Evolutionary conservation across 768 basidiomycete genomes (phyloP).

Genomic region (Pleurotus djamor): DNA sequence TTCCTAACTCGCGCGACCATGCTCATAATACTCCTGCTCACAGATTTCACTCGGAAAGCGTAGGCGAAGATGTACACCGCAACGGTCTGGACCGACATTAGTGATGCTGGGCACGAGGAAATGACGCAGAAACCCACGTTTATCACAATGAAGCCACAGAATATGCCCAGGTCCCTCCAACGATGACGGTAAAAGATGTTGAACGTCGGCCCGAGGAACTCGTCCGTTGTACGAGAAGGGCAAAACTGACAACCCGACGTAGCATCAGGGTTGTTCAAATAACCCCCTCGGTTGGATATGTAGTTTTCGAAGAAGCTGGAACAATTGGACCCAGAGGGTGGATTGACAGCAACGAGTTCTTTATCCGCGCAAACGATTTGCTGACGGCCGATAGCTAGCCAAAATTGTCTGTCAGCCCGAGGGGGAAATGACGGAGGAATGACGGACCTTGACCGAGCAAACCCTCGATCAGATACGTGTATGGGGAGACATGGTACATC

Average conservation of each 20-base stretch:
- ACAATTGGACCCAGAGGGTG: conserved; percentile 56
- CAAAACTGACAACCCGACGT: conserved; percentile 59
- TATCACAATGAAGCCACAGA: conserved; percentile 44
- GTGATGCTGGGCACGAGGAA: not conserved
- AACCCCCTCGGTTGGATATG: conserved; percentile 50
- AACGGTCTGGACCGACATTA: conserved; percentile 25
- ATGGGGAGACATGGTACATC: conserved; percentile 48
- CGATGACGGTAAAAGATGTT: conserved; percentile 54
- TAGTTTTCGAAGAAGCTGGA: conserved; percentile 46
- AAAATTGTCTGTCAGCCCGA: not conserved
- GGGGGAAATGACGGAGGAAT: not conserved
- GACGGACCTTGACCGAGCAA: conserved; percentile 1
- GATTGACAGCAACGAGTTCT: conserved; percentile 53
- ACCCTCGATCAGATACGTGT: conserved; percentile 41
- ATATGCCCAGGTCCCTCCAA: conserved; percentile 55
- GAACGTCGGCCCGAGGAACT: conserved; percentile 48
- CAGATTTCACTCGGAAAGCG: conserved; percentile 3
- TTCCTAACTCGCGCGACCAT: not conserved
- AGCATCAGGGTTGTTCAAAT: conserved; percentile 53
- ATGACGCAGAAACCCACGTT: conserved; percentile 36
- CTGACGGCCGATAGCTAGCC: conserved; percentile 37
- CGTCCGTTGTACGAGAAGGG: conserved; percentile 53
- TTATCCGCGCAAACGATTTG: conserved; percentile 43
- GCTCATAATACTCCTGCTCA: not conserved
- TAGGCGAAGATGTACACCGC: conserved; percentile 41